Evolutionary conservation across 768 basidiomycete genomes (phyloP), one percentile per base, ranked within the genome.

Genomic region (Hemileccinum impolitum): DNA sequence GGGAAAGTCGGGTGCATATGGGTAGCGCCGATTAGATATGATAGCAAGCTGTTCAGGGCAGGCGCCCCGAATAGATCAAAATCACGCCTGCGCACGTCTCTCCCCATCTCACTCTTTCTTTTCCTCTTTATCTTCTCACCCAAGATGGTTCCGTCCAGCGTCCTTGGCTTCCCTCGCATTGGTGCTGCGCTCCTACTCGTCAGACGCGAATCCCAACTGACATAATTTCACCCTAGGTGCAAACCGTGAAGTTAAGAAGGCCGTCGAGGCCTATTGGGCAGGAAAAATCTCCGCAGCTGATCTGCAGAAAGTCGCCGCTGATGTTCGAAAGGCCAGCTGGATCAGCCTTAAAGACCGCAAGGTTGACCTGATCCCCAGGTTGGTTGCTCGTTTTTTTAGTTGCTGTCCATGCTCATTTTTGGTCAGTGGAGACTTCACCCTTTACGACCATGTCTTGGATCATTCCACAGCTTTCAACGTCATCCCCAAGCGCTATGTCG

Each of bases 361-460:
- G 48, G 94, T 97, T 54, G 89, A 95, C 68, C 78, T 85, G 63
- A 77, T 98, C 70, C 93, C 95, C 46, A 94, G 93, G 95, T 94
- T 55, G 48, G 80, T 45, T 23, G 18, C 26, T 35, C 51, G 47
- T 56, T 45, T 52, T 23, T 28, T 47, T 43, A 47, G 9, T 13
- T 32, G 40, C 12, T 23, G 5, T 45, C 14, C 26, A n/a, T 37
- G 48, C 54, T 62, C 41, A 65, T 59, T 36, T 51, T 37, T 45
- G 51, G 57, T 41, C 61, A 99, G 96, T 63, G 95, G 95, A 63
- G 96, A 98, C 67, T 99, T 99, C 72, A 89, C 96, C 30, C 84
- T 99, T 54, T 99, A 97, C 71, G 95, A 97, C 73, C 95, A 98
- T 70, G 91, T 97, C 68, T 85, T 98, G 63, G 95, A 98, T 75